Evolutionary conservation across 2,329 filamentous ascomycete species (phyloP).

Genomic region (Whalleya microplaca): DNA sequence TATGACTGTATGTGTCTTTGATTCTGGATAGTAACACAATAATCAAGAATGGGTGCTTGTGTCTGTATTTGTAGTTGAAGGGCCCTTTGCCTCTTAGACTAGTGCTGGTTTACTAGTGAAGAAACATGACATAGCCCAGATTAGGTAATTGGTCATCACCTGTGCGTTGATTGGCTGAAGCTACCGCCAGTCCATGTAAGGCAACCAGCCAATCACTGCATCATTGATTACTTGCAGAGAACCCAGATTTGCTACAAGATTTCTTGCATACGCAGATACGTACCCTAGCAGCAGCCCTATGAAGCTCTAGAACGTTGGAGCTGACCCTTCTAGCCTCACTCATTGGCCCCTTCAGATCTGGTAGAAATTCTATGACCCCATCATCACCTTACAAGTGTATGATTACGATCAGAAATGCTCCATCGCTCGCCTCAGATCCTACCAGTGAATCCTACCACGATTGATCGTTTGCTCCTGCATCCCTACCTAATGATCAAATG

Average conservation of each 20-base stretch:
- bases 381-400: neutral
- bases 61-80: neutral
- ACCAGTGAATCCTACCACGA: too few species aligned
- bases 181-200: neutral
- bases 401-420: neutral
- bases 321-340: slow-evolving; percentile 9
- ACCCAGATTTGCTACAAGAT: neutral
- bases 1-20: neutral
- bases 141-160: slow-evolving; percentile 22
- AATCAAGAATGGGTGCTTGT: neutral
- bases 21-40: neutral
- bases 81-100: neutral
- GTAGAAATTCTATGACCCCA: neutral
- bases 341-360: neutral
- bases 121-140: slow-evolving; percentile 21
- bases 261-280: too few species aligned
- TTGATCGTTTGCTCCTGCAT: too few species aligned
- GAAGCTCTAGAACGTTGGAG: slow-evolving; percentile 4
- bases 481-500: too few species aligned
- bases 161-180: slow-evolving; percentile 17
- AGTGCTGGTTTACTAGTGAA: slow-evolving; percentile 2
- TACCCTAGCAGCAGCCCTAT: neutral
- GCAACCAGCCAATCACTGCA: slow-evolving; percentile 13
- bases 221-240: slow-evolving; percentile 18
- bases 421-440: too few species aligned